Conservation (phyloP, 2,329 filamentous ascomycete genomes). For the Xylaria polymorpha region DNA sequence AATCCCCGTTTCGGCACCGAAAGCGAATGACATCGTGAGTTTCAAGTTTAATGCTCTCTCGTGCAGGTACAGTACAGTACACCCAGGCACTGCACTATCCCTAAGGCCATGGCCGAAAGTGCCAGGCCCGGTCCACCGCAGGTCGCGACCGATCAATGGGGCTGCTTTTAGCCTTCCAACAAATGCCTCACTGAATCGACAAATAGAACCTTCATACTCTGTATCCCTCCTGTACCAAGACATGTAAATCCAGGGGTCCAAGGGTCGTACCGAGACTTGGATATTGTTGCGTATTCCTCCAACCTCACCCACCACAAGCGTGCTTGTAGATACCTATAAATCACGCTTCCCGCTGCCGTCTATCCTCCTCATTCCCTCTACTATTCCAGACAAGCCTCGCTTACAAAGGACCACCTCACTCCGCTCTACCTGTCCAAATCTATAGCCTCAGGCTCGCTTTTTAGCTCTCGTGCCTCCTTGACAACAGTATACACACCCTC, state of each 20-base stretch:
- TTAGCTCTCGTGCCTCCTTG: not conserved
- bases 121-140: not conserved
- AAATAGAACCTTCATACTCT: constrained; percentile 4
- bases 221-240: constrained; percentile 11
- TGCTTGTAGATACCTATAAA: constrained; percentile 32
- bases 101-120: constrained; percentile 5
- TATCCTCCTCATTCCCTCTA: not conserved
- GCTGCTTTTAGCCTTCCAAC: constrained; percentile 31
- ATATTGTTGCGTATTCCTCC: constrained; percentile 4
- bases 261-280: constrained; percentile 22
- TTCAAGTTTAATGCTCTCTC: constrained; percentile 13
- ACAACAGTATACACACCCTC: not conserved
- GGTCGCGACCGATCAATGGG: constrained; percentile 24
- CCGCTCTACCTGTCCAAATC: not conserved
- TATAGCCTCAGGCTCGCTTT: constrained; percentile 2
- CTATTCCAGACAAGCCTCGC: not conserved
- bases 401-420: not conserved
- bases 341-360: constrained; percentile 30
- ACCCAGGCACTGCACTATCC: too few relatives aligned
- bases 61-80: constrained; percentile 25
- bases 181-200: constrained; percentile 37
- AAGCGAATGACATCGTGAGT: constrained; percentile 33
- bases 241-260: constrained; percentile 31
- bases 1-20: constrained; percentile 30
- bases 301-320: constrained; percentile 27